A percentile compares a stretch with the other conserved stretches of the same genome.
Conservation (phyloP, 441 rosid species). For the Erysimum cheiri region DNA sequence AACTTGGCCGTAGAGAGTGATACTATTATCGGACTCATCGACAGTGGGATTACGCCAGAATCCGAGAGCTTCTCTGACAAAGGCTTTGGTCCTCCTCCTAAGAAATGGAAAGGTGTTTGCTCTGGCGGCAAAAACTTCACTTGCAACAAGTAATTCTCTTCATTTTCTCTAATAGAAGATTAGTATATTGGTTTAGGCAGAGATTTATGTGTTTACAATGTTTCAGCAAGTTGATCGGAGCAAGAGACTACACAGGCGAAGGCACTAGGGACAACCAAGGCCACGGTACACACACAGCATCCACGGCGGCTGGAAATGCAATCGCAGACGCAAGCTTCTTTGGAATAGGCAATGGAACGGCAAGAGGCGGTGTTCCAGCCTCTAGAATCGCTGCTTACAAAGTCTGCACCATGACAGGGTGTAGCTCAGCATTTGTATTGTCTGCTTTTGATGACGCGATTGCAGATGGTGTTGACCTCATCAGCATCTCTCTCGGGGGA, state of each 20-base stretch:
- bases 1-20: conserved; percentile 32
- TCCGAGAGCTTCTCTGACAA: conserved; percentile 50
- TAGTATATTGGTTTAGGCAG: neutral
- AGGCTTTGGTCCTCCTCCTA: conserved; percentile 59
- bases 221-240: conserved; percentile 51
- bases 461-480: conserved; percentile 51
- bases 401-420: conserved; percentile 31
- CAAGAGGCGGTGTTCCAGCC: conserved; percentile 47
- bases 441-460: conserved; percentile 54
- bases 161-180: neutral
- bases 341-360: conserved; percentile 43
- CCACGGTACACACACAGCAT: conserved; percentile 46
- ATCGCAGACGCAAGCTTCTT: conserved; percentile 27
- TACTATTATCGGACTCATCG: conserved; percentile 54
- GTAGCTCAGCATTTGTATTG: conserved; percentile 28
- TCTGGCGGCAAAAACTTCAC: conserved; percentile 51
- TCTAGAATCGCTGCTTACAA: conserved; percentile 45
- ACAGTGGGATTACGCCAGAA: conserved; percentile 68
- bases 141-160: conserved; percentile 56
- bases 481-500: conserved; percentile 40
- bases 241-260: conserved; percentile 40
- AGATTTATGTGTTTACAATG: neutral
- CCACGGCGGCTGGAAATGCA: conserved; percentile 40
- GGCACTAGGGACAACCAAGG: conserved; percentile 27
- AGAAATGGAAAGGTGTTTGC: conserved; percentile 66